Evolutionary conservation across 1,139 yeast genomes (phyloP).

Genomic region (Ogataea hybrid): DNA sequence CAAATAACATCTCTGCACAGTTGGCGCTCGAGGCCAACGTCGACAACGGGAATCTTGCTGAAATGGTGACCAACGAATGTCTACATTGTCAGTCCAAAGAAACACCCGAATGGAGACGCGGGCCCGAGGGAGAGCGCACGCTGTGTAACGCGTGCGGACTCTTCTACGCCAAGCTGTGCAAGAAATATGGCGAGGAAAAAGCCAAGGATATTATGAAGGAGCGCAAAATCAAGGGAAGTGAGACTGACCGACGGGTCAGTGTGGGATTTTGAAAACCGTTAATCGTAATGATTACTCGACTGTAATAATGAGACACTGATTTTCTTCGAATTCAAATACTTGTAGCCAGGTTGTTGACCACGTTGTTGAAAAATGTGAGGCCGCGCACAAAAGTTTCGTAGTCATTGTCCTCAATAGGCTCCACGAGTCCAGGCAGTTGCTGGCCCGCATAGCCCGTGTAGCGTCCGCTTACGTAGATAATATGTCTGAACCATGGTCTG

Average conservation of each 20-base stretch:
- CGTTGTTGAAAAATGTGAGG: constrained; percentile 16
- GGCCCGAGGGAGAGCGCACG: constrained; percentile 83
- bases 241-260: constrained; percentile 29
- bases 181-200: constrained; percentile 60
- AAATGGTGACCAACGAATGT: constrained; percentile 34
- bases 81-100: constrained; percentile 75
- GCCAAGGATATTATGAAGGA: constrained; percentile 43
- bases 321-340: constrained; percentile 4
- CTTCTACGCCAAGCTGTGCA: constrained; percentile 71
- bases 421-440: constrained; percentile 74
- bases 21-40: constrained; percentile 1
- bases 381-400: constrained; percentile 44
- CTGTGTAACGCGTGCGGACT: constrained; percentile 90
- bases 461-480: constrained; percentile 80
- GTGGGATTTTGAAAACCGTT: constrained; percentile 10
- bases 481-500: constrained; percentile 86
- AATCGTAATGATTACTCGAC: neutral
- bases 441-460: constrained; percentile 87
- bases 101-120: constrained; percentile 92
- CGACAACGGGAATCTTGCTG: constrained; percentile 3
- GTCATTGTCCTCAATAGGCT: constrained; percentile 72
- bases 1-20: constrained; percentile 1
- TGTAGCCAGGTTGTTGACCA: constrained; percentile 11
- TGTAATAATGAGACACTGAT: constrained; percentile 2
- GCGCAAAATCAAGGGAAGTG: constrained; percentile 26